Conservation (phyloP, 2,329 filamentous ascomycete species). For the Magnaporthiopsis incrustans region DNA sequence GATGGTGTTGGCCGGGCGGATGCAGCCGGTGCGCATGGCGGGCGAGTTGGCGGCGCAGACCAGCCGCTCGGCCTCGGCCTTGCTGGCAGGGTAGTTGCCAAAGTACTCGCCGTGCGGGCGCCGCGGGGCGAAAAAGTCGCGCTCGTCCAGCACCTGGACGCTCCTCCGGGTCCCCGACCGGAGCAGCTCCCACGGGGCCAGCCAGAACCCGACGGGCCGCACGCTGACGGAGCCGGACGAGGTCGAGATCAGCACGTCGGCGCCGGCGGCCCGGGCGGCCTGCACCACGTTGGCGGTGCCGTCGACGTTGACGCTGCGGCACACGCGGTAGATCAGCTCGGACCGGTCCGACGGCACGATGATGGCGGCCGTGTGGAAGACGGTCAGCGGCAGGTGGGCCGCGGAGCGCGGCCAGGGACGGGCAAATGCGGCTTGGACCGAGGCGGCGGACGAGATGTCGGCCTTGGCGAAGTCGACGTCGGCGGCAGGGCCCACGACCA, state of each 20-base stretch:
- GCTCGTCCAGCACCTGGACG: constrained; percentile 34
- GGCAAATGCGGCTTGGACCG: constrained; percentile 31
- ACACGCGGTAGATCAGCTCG: constrained; percentile 27
- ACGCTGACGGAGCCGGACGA: constrained; percentile 37
- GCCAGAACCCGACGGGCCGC: constrained; percentile 26
- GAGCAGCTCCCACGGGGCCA: constrained; percentile 26
- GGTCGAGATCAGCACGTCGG: constrained; percentile 36
- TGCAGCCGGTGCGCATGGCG: constrained; percentile 39
- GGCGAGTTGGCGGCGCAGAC: constrained; percentile 26
- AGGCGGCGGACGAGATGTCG: constrained; percentile 32
- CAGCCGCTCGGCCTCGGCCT: constrained; percentile 35
- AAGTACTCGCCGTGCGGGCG: constrained; percentile 32
- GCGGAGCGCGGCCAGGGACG: constrained; percentile 31
- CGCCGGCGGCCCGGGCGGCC: constrained; percentile 31
- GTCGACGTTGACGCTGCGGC: constrained; percentile 36
- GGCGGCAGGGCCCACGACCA: constrained; percentile 25
- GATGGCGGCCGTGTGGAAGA: constrained; percentile 40
- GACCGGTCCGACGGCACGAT: constrained; percentile 37
- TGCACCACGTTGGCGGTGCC: constrained; percentile 36
- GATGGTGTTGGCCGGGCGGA: constrained; percentile 43
- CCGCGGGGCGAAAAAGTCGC: constrained; percentile 28
- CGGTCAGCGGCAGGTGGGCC: constrained; percentile 35
- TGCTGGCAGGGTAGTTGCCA: constrained; percentile 37
- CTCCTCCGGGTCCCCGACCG: constrained; percentile 23
- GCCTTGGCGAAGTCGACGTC: constrained; percentile 32